Conservation (phyloP, 768 basidiomycete species). For the Tephrocybe sp. region DNA sequence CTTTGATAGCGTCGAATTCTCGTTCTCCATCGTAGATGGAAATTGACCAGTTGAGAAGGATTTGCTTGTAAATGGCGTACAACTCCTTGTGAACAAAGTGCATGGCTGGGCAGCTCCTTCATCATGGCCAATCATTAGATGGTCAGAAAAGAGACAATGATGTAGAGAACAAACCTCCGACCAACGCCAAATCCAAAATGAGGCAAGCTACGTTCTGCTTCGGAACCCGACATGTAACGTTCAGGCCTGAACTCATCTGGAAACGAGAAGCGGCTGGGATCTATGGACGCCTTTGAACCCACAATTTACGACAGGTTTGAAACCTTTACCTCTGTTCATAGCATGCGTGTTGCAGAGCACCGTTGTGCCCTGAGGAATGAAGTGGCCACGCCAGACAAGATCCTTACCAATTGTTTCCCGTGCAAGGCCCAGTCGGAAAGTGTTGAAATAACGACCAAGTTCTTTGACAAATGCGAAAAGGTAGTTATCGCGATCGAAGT, state of each 20-base stretch:
- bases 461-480: slow-evolving; percentile 17
- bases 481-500: slow-evolving; percentile 11
- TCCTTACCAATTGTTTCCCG: slow-evolving; percentile 19
- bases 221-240: slow-evolving; percentile 15
- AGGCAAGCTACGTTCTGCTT: slow-evolving; percentile 16
- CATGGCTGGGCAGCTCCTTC: slow-evolving; percentile 16
- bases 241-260: slow-evolving; percentile 17
- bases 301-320: no score
- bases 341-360: slow-evolving; percentile 18
- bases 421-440: slow-evolving; percentile 15
- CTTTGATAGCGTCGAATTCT: slow-evolving; percentile 10
- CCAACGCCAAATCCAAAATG: slow-evolving; percentile 19
- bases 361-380: slow-evolving; percentile 15
- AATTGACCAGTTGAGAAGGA: slow-evolving; percentile 7
- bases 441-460: slow-evolving; percentile 16
- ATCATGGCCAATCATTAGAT: neutral
- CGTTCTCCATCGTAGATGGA: slow-evolving; percentile 10
- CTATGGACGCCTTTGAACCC: neutral
- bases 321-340: slow-evolving; percentile 15
- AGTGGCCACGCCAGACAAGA: slow-evolving; percentile 16
- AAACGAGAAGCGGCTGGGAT: slow-evolving; percentile 11
- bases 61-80: slow-evolving; percentile 6
- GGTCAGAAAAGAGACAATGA: no score
- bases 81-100: slow-evolving; percentile 17
- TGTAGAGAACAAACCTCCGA: slow-evolving; percentile 8